Evolutionary conservation across 1,284 basidiomycete species (phyloP).

Genomic region (Mycena sp.): DNA sequence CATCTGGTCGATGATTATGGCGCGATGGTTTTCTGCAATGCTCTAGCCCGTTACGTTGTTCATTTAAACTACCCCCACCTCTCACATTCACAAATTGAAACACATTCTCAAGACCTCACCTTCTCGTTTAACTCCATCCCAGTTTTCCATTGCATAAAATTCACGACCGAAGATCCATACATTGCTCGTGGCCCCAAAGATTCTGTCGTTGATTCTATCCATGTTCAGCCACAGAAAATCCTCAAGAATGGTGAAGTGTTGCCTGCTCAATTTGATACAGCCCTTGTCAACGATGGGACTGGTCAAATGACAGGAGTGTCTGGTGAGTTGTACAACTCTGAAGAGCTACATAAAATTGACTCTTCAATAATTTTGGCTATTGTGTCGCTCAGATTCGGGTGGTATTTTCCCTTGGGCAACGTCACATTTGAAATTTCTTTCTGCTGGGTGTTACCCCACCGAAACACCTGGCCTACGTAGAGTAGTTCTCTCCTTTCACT

Average conservation of each 20-base stretch:
- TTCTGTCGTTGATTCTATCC: slow-evolving; percentile 27
- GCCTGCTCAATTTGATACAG: slow-evolving; percentile 37
- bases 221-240: slow-evolving; percentile 28
- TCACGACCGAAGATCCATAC: slow-evolving; percentile 11
- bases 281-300: slow-evolving; percentile 20
- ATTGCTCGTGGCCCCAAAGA: background rate
- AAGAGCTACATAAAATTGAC: too few relatives aligned
- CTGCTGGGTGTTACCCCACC: too few relatives aligned
- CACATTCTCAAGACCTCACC: background rate
- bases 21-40: slow-evolving; percentile 36
- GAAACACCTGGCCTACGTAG: too few relatives aligned
- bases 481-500: too few relatives aligned
- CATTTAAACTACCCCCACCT: slow-evolving; percentile 22
- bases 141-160: slow-evolving; percentile 34
- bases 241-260: slow-evolving; percentile 12
- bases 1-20: slow-evolving; percentile 34
- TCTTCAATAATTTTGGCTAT: too few relatives aligned
- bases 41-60: slow-evolving; percentile 38
- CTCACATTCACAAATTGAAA: background rate
- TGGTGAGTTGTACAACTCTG: too few relatives aligned
- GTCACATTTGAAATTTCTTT: too few relatives aligned
- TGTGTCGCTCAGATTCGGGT: too few relatives aligned
- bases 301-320: background rate
- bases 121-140: slow-evolving; percentile 24
- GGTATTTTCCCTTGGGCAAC: too few relatives aligned